Evolutionary conservation across 805 yeast species (phyloP).

Genomic region (Candida loeiensis): DNA sequence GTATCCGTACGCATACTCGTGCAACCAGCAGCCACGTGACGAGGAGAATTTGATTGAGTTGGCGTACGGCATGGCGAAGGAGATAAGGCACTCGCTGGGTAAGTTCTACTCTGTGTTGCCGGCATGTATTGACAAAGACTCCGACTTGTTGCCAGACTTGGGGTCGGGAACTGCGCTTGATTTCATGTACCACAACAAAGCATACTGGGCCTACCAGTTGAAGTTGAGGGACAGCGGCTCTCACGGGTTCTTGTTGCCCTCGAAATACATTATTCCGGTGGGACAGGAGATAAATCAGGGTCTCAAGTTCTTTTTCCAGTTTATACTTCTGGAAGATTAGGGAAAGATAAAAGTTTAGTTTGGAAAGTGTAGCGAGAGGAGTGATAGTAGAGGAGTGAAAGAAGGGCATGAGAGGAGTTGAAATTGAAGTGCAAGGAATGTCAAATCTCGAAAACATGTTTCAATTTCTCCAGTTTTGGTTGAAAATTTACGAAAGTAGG

Average conservation of each 20-base stretch:
- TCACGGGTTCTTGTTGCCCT: conserved; percentile 78
- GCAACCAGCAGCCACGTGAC: conserved; percentile 70
- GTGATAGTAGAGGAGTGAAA: not conserved
- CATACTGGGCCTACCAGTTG: conserved; percentile 80
- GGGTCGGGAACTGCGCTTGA: conserved; percentile 82
- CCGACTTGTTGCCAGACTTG: conserved; percentile 67
- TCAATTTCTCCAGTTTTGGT: too few relatives aligned
- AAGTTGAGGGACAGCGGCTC: conserved; percentile 79
- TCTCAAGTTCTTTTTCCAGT: conserved; percentile 55
- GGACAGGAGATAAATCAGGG: conserved; percentile 73
- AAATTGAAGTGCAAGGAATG: not conserved
- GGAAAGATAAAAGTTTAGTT: not conserved
- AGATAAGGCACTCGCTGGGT: conserved; percentile 63
- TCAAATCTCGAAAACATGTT: not conserved
- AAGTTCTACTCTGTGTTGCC: conserved; percentile 65
- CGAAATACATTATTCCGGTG: conserved; percentile 66
- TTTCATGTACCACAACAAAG: conserved; percentile 78
- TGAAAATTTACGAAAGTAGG: too few relatives aligned
- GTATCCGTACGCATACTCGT: conserved; percentile 80
- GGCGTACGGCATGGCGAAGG: conserved; percentile 75
- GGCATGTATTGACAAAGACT: conserved; percentile 77
- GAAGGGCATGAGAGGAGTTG: not conserved
- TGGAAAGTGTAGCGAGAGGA: not conserved
- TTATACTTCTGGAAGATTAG: conserved; percentile 23
- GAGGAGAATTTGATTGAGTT: conserved; percentile 76